Conservation (phyloP, 148 eudicot genomes). For the Vaccinium corymbosum region DNA sequence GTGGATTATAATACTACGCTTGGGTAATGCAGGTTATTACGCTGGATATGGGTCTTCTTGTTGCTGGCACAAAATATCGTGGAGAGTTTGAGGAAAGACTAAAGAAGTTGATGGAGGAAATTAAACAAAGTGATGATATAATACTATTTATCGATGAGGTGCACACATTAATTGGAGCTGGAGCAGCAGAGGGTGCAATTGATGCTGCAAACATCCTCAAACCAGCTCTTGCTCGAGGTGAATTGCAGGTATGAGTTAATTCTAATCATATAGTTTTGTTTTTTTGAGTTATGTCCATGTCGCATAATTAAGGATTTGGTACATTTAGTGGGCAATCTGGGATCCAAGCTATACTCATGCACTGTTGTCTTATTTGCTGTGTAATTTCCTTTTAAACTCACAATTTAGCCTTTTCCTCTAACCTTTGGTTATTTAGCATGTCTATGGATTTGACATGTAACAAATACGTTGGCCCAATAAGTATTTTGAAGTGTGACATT, state of each 20-base stretch:
- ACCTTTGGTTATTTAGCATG: not conserved
- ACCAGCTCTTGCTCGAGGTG: conserved; percentile 96
- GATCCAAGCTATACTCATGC: not conserved
- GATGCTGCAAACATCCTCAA: conserved; percentile 94
- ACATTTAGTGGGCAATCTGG: not conserved
- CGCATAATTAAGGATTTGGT: not conserved
- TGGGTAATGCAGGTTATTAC: conserved; percentile 62
- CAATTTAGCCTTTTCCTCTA: not conserved
- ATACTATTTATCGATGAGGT: conserved; percentile 90
- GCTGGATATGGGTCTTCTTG: conserved; percentile 89
- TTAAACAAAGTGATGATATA: conserved; percentile 75
- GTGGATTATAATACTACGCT: not conserved
- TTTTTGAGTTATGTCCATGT: not conserved
- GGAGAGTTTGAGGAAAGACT: conserved; percentile 92
- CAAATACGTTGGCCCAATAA: not conserved
- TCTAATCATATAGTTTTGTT: not conserved
- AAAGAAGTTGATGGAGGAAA: conserved; percentile 93
- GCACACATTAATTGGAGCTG: conserved; percentile 87
- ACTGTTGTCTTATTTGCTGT: not conserved
- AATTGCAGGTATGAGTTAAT: conserved; percentile 58
- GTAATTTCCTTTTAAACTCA: not conserved
- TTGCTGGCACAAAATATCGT: conserved; percentile 92
- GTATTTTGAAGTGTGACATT: not conserved
- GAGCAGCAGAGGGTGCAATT: conserved; percentile 95
- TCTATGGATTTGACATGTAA: conserved; percentile 3